Conservation (phyloP, 164 flowering plant genomes). For the Macadamia tetraphylla region DNA sequence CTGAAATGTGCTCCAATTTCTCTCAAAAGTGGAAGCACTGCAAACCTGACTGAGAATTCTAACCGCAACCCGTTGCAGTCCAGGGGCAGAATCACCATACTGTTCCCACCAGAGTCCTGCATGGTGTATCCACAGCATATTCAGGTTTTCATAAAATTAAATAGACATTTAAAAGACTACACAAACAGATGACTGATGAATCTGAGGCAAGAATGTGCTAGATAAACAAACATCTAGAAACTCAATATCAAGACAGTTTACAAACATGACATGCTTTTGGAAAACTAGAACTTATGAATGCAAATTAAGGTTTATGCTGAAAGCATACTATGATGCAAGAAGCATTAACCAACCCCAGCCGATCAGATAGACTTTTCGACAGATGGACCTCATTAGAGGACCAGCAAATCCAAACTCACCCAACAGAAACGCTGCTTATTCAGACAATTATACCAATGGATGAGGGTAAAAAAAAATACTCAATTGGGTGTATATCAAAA, state of each 20-base stretch:
- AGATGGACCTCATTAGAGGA: background rate
- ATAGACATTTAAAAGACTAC: too few relatives aligned
- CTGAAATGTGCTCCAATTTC: slow-evolving; percentile 74
- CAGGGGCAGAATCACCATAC: slow-evolving; percentile 85
- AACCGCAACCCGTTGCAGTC: slow-evolving; percentile 74
- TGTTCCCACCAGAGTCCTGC: slow-evolving; percentile 95
- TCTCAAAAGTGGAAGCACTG: slow-evolving; percentile 61
- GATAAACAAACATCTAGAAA: too few relatives aligned
- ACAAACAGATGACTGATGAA: too few relatives aligned
- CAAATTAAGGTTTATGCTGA: too few relatives aligned
- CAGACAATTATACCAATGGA: background rate
- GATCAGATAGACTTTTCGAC: background rate
- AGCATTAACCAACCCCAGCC: too few relatives aligned
- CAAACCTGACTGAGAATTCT: slow-evolving; percentile 90
- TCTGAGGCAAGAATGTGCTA: too few relatives aligned
- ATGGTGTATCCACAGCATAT: slow-evolving; percentile 1
- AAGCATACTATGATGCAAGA: too few relatives aligned
- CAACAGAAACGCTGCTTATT: background rate
- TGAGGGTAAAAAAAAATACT: background rate
- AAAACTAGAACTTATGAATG: too few relatives aligned
- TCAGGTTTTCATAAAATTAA: too few relatives aligned
- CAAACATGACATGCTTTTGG: too few relatives aligned
- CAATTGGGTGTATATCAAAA: background rate
- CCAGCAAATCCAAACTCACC: background rate
- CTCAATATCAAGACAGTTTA: too few relatives aligned